Base-by-base conservation (phyloP, 1,284 basidiomycete species). In the Fomitiporia mediterranea region DNA sequence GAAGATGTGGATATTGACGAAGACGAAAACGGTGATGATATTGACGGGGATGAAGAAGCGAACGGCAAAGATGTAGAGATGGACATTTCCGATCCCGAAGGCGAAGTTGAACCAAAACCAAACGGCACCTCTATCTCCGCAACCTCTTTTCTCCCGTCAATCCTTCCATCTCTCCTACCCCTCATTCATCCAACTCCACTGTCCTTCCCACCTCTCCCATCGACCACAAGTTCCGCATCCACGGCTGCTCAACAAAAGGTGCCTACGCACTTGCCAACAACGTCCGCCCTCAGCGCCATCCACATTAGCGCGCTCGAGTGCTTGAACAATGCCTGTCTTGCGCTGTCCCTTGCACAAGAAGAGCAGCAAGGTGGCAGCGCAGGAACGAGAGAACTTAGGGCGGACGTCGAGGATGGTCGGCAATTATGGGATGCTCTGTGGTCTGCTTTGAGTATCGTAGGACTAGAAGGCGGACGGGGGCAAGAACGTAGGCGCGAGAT, bases 291-390 rank as follows among this genome's bases (percentile, higher is more conserved):
- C 37, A 81, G 86, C 59, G 81, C 85, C 1, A 82, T 96, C 44
- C 93, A 96, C 67, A 76, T 92, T 50, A 79, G 86, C 59, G 91
- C 93, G 5, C 76, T 95, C 49, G 93, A 96, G 69, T 94, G 92
- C 63, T 78, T 97, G 55, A 95, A 93, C 68, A 97, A 98, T 69
- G 77, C 94, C 13, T 87, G 95, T 64, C 76, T 96, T 49, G 86
- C 91, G 1, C 76, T 91, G 21, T 77, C 84, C 0, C 28, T 55
- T 30, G 34, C 40, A 28, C 38, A 40, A 30, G 28, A 32, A 7
- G 27, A 32, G 6, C 27, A 37, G 40, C 46, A n/a, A 17, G 32
- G 37, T 11, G 3, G 5, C 23, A 30, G 25, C 19, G 27, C 23
- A 32, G 44, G 17, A 30, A 61, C 72, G 25, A 68, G 67, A 17